Conservation (phyloP, 2,329 filamentous ascomycete genomes). For the Zalaria sp. region DNA sequence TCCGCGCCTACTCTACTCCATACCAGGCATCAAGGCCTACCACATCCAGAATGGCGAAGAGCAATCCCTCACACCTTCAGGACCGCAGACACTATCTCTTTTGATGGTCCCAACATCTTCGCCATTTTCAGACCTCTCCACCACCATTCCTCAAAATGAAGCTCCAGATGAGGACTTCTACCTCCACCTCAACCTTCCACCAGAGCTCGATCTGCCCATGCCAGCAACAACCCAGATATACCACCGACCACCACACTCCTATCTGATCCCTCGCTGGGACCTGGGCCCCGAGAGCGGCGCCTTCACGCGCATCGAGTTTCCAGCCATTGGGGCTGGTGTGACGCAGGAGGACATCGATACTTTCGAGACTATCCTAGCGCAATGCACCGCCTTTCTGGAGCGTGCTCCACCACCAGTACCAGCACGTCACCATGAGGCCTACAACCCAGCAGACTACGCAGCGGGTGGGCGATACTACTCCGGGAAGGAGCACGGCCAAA, state of each 20-base stretch:
- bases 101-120: slow-evolving; percentile 91
- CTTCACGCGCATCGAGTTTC: slow-evolving; percentile 85
- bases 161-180: slow-evolving; percentile 80
- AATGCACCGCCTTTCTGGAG: slow-evolving; percentile 92
- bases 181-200: slow-evolving; percentile 84
- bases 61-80: slow-evolving; percentile 65
- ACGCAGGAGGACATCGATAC: slow-evolving; percentile 89
- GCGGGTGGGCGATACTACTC: slow-evolving; percentile 53
- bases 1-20: slow-evolving; percentile 40
- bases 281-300: slow-evolving; percentile 75
- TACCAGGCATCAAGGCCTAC: slow-evolving; percentile 81
- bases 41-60: slow-evolving; percentile 83
- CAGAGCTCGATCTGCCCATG: slow-evolving; percentile 83
- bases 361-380: slow-evolving; percentile 94
- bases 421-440: slow-evolving; percentile 27
- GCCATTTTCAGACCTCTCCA: slow-evolving; percentile 43
- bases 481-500: slow-evolving; percentile 45
- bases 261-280: slow-evolving; percentile 92
- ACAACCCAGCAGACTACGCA: slow-evolving; percentile 70
- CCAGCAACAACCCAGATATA: slow-evolving; percentile 96
- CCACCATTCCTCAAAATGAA: slow-evolving; percentile 42
- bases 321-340: slow-evolving; percentile 51
- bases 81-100: slow-evolving; percentile 80
- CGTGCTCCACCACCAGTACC: slow-evolving; percentile 50
- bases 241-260: slow-evolving; percentile 83